These are phyloP conservation scores for grape (Vitis vinifera) DNA, from an alignment of 164 flowering plant species.

Conservation along the genomic window DNA sequence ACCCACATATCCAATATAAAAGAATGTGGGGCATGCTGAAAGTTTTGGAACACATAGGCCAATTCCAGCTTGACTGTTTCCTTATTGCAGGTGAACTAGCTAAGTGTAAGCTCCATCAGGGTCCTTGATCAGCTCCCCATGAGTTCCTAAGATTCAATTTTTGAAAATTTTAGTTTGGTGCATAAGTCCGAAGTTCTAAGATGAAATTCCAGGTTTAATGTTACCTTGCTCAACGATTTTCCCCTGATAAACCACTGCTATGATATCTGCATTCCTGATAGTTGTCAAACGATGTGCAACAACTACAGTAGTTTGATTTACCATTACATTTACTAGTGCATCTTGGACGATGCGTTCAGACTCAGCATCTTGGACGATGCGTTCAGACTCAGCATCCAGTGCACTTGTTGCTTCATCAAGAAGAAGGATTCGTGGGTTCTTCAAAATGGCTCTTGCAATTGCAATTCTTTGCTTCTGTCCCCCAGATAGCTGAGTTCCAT, in stretches of 20 bases:
- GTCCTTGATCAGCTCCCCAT: constrained; percentile 14
- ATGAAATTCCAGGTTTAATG: too few species aligned
- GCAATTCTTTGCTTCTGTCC: too few species aligned
- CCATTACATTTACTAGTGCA: constrained; percentile 13
- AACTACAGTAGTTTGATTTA: constrained; percentile 12
- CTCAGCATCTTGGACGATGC: constrained; percentile 19
- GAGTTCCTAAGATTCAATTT: constrained; percentile 4
- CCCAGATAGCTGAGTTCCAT: too few species aligned
- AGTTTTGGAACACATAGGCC: too few species aligned
- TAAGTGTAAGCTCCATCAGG: constrained; percentile 17
- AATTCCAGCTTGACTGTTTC: not conserved
- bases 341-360: too few species aligned
- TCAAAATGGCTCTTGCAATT: too few species aligned
- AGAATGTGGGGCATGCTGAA: too few species aligned
- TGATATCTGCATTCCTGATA: constrained; percentile 13
- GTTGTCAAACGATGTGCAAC: constrained; percentile 21
- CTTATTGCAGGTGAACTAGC: constrained; percentile 13
- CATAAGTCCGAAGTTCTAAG: too few species aligned
- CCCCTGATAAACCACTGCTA: constrained; percentile 16
- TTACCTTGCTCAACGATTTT: constrained; percentile 16
- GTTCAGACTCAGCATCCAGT: constrained; percentile 14
- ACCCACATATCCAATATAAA: too few species aligned
- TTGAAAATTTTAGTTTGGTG: too few species aligned
- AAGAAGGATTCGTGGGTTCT: too few species aligned
- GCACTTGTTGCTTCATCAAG: too few species aligned